Evolutionary conservation across 768 basidiomycete species (phyloP).

Genomic region (Cubamyces lactineus): DNA sequence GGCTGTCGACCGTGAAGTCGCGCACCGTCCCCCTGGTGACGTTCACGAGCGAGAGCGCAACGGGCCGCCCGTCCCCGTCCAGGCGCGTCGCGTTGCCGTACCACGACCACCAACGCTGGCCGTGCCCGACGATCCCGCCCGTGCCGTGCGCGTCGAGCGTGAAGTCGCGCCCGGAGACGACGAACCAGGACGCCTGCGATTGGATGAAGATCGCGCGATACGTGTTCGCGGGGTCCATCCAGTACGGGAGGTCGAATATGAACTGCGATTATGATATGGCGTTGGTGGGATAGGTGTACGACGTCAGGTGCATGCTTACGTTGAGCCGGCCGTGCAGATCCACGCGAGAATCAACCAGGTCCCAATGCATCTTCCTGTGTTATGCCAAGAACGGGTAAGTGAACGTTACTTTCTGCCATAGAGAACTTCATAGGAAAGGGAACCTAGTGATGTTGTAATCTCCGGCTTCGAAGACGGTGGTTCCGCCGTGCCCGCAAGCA

Average conservation of each 20-base stretch:
- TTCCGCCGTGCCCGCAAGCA: conserved; percentile 51
- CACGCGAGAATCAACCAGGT: conserved; percentile 46
- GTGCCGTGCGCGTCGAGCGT: conserved; percentile 56
- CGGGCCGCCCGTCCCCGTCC: conserved; percentile 63
- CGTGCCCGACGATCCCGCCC: conserved; percentile 63
- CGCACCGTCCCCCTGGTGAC: conserved; percentile 46
- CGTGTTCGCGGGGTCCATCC: conserved; percentile 57
- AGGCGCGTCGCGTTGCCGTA: conserved; percentile 48
- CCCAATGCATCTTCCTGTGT: conserved; percentile 57
- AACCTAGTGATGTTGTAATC: conserved; percentile 57
- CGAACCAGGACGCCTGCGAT: conserved; percentile 67
- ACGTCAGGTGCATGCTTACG: conserved; percentile 32
- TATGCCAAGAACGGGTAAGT: neutral
- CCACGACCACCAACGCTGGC: conserved; percentile 63
- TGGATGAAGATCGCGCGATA: conserved; percentile 67
- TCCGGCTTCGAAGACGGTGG: conserved; percentile 47
- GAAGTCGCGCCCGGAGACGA: conserved; percentile 59
- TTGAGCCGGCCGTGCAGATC: conserved; percentile 47
- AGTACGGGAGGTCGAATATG: conserved; percentile 54
- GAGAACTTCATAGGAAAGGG: neutral
- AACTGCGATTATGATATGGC: conserved; percentile 40
- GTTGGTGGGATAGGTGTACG: neutral
- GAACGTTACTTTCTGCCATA: no score
- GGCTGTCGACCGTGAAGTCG: conserved; percentile 55
- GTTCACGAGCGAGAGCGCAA: conserved; percentile 54